These are phyloP conservation scores for Tolypocladium amazonense DNA, from an alignment of 2,329 filamentous ascomycete species.

Conservation along the genomic window DNA sequence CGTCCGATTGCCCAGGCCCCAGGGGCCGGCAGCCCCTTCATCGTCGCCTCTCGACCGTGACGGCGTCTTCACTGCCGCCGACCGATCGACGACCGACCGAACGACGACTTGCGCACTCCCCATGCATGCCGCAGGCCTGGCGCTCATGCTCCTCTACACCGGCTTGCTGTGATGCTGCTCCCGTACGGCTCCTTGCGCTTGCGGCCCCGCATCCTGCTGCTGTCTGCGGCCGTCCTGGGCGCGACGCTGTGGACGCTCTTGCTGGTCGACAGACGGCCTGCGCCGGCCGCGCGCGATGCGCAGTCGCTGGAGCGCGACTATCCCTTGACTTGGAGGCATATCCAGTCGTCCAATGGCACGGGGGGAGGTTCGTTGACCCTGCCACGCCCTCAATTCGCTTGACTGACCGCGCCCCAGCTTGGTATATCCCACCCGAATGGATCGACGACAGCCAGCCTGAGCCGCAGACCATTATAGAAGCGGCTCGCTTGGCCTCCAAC, in stretches of 20 bases:
- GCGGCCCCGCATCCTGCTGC: neutral
- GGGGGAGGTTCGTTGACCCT: constrained; percentile 9
- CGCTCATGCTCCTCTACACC: neutral
- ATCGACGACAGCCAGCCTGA: constrained; percentile 2
- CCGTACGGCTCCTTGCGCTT: neutral
- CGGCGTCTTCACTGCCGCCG: neutral
- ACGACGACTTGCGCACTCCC: neutral
- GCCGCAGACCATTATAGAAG: constrained; percentile 11
- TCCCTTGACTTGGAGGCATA: constrained; percentile 9
- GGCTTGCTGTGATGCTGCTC: neutral
- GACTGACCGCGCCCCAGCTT: constrained; percentile 7
- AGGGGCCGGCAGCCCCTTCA: neutral
- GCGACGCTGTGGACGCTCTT: constrained; percentile 2
- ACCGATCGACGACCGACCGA: neutral
- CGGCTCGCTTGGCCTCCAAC: constrained; percentile 8
- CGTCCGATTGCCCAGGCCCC: neutral
- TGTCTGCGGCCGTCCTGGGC: constrained; percentile 1
- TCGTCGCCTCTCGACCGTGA: neutral
- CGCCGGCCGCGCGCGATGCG: neutral
- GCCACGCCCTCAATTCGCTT: neutral
- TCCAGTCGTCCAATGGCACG: constrained; percentile 7
- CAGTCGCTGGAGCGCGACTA: constrained; percentile 3
- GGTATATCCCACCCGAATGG: constrained; percentile 13
- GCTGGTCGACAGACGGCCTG: neutral
- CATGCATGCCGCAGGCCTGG: neutral